Base-by-base conservation (phyloP, 352 stramenopile genomes). In the Phytophthora syringae region DNA sequence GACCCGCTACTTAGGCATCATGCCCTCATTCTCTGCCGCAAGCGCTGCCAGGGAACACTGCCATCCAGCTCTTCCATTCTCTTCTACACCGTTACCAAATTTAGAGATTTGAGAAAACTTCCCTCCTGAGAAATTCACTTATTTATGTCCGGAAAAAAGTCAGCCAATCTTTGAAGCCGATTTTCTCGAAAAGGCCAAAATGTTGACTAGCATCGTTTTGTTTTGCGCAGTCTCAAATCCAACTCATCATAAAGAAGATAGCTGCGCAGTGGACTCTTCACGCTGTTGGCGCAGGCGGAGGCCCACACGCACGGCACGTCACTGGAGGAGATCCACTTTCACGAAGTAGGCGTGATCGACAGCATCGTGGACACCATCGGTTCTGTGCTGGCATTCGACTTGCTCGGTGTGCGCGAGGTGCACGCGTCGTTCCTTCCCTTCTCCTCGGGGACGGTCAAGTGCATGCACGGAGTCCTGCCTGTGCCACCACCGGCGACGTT, bases 311-410 rank as follows among this genome's bases (percentile, higher is more conserved):
- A 99, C 72, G 95, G 97, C 32, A 94, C 95, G 24, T 80, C 81
- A 5, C 64, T 98, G 24, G 92, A 99, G 11, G 68, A 85, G 61
- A 96, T 99, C 48, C 96, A 99, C 71, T 99, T 99, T 76, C 97
- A 99, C 72, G 97, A 99, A 76, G 97, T 99, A 6, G 97, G 97
- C 21, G 94, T 95, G 16, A 96, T 99, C 63, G 97, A 99, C 82
- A 98, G 90, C 60, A 99, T 99, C 72, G 82, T 99, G 22, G 97
- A 99, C 76, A 99, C 96, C 7, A 92, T 99, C 42, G 97, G 97
- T 1, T 97, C 91, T 1, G 82, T 99, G 28, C 65, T 99, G 10
- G 96, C 95, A 1, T 72, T 99, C 22, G 85, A 99, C 70, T 53
- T 98, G 59, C 79, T 99, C 6, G 89, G 86, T 25, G 92, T 98